phyloP scores from a whole-genome alignment of 305 asterid genomes.

The Galium porrigens region DNA sequence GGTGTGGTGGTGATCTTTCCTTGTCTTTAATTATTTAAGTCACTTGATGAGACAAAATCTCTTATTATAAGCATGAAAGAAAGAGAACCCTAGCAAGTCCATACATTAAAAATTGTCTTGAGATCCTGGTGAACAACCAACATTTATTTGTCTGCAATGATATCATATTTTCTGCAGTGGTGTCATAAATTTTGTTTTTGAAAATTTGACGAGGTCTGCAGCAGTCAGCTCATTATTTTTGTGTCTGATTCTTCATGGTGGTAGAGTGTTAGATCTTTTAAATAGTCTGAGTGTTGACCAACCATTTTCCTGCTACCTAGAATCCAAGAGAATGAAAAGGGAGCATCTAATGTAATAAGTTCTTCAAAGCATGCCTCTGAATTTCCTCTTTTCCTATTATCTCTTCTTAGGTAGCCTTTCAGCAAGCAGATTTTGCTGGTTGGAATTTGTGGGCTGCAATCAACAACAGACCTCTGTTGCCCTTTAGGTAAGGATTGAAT shows the following conservation, averaged over 20 bases:
- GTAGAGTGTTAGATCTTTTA: not conserved
- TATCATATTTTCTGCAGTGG: not conserved
- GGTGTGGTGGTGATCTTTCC: slow-evolving; percentile 25
- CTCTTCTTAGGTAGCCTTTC: slow-evolving; percentile 69
- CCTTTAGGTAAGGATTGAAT: slow-evolving; percentile 52
- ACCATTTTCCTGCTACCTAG: not conserved
- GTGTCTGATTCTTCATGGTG: not conserved
- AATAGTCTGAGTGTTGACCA: not conserved
- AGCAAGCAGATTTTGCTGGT: slow-evolving; percentile 94
- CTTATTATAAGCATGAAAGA: not conserved
- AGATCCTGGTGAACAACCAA: not conserved
- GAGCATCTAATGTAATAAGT: not conserved
- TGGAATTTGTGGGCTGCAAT: slow-evolving; percentile 99
- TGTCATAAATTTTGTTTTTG: not conserved
- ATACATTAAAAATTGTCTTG: not conserved
- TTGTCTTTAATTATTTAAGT: not conserved
- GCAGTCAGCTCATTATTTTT: not conserved
- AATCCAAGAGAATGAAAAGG: no score
- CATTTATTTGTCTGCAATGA: not conserved
- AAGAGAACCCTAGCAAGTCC: not conserved
- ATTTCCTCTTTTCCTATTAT: slow-evolving; percentile 11
- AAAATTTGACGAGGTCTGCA: not conserved
- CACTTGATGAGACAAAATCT: not conserved
- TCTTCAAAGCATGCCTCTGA: not conserved
- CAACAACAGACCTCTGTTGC: slow-evolving; percentile 67